phyloP scores from a whole-genome alignment of 208 protist genomes.

The Jaenimonas drosophilae region DNA sequence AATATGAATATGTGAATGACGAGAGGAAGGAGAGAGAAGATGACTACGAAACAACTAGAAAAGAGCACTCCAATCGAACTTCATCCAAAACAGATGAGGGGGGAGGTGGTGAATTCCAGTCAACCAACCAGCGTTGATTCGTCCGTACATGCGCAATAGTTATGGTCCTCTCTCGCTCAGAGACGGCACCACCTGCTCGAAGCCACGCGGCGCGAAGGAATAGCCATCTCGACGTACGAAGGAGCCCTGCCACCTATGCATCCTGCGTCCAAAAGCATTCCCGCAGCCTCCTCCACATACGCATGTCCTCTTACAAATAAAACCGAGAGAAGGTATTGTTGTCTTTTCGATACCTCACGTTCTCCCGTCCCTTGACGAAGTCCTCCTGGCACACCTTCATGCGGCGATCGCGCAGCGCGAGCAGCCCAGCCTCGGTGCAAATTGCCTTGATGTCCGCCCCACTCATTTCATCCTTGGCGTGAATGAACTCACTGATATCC shows the following conservation, averaged over 20 bases:
- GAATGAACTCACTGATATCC: conserved; percentile 98
- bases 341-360: conserved; percentile 99
- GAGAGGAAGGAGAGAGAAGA: conserved; percentile 1
- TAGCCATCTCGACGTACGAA: no score
- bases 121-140: no score
- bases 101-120: no score
- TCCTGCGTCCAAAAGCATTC: no score
- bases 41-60: conserved; percentile 2
- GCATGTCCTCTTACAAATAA: no score
- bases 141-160: no score
- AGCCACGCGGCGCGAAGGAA: no score
- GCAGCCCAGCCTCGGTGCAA: conserved; percentile 99
- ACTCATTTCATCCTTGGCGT: conserved; percentile 99
- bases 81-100: no score
- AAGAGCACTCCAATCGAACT: neutral
- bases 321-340: conserved; percentile 96
- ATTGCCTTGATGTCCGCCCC: conserved; percentile 99
- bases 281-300: no score
- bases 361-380: conserved; percentile 99
- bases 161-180: no score
- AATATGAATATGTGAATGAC: neutral
- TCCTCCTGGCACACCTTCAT: conserved; percentile 99
- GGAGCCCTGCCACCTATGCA: no score
- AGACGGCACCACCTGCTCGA: no score
- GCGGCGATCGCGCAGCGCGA: conserved; percentile 98